phyloP scores from a whole-genome alignment of 352 stramenopile species.

The Phytophthora cryptogea region DNA sequence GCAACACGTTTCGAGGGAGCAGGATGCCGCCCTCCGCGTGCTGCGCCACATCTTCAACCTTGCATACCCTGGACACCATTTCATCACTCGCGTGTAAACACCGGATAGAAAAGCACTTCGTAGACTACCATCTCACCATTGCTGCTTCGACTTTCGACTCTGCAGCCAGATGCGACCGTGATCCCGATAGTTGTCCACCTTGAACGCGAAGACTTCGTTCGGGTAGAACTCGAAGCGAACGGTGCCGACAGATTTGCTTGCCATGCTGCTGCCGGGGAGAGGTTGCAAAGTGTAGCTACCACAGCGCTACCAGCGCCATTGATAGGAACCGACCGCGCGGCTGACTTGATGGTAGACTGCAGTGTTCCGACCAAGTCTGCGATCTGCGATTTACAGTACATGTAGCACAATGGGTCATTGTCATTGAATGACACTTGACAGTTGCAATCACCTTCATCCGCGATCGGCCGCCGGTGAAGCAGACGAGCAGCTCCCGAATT shows the following conservation, averaged over 20 bases:
- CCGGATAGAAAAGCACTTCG: background rate
- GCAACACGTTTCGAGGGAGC: slow-evolving; percentile 4
- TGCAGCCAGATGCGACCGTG: slow-evolving; percentile 9
- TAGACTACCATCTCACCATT: slow-evolving; percentile 3
- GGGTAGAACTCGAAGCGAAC: slow-evolving; percentile 5
- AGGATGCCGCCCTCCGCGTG: background rate
- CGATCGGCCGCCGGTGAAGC: too few species aligned
- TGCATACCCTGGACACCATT: slow-evolving; percentile 7
- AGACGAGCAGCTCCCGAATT: too few species aligned
- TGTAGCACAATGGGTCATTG: too few species aligned
- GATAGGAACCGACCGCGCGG: background rate
- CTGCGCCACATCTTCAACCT: background rate
- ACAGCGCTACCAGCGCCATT: background rate
- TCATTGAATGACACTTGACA: too few species aligned
- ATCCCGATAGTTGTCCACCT: background rate
- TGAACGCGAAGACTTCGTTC: slow-evolving; percentile 2
- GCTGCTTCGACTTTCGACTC: slow-evolving; percentile 9
- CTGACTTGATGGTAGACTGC: background rate
- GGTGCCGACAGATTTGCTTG: background rate
- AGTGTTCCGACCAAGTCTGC: too few species aligned
- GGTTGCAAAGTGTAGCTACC: background rate
- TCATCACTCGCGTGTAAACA: background rate
- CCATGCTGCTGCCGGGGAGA: background rate
- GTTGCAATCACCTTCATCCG: too few species aligned
- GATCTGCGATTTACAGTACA: too few species aligned